phyloP scores from a whole-genome alignment of 2,329 filamentous ascomycete genomes.

The Dactylellina cionopaga region DNA sequence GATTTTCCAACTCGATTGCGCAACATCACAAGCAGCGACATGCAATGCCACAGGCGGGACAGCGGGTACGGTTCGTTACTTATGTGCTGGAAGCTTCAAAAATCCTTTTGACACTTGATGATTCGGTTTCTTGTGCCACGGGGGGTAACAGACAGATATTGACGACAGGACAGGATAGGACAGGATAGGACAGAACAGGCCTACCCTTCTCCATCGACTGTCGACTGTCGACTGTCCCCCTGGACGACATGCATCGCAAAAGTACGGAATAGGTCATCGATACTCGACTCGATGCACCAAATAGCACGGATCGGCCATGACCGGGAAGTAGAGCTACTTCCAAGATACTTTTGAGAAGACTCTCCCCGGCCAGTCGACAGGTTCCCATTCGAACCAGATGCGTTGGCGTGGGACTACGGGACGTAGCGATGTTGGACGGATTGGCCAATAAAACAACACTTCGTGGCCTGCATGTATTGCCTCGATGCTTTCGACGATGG shows the following conservation, averaged over 20 bases:
- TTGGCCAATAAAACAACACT: slow-evolving; percentile 52
- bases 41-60: slow-evolving; percentile 40
- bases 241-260: slow-evolving; percentile 13
- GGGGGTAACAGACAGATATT: background rate
- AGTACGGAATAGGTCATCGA: slow-evolving; percentile 5
- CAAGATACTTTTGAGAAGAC: too few species aligned
- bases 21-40: slow-evolving; percentile 18
- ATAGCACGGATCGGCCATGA: background rate
- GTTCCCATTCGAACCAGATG: slow-evolving; percentile 24
- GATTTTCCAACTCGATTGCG: slow-evolving; percentile 35
- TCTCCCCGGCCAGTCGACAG: background rate
- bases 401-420: slow-evolving; percentile 51
- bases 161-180: background rate
- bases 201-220: background rate
- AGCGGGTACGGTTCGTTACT: slow-evolving; percentile 12
- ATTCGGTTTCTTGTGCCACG: background rate
- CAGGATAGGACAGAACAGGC: background rate
- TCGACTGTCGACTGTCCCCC: background rate
- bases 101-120: background rate
- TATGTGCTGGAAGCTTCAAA: slow-evolving; percentile 20
- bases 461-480: slow-evolving; percentile 53
- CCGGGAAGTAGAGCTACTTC: slow-evolving; percentile 16
- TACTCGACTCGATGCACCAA: slow-evolving; percentile 16
- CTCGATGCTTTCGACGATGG: slow-evolving; percentile 49
- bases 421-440: slow-evolving; percentile 51